A percentile compares a stretch with the other conserved stretches of the same genome.
Evolutionary conservation across 2,329 filamentous ascomycete genomes (phyloP).

Genomic region (Diaporthe capsici): DNA sequence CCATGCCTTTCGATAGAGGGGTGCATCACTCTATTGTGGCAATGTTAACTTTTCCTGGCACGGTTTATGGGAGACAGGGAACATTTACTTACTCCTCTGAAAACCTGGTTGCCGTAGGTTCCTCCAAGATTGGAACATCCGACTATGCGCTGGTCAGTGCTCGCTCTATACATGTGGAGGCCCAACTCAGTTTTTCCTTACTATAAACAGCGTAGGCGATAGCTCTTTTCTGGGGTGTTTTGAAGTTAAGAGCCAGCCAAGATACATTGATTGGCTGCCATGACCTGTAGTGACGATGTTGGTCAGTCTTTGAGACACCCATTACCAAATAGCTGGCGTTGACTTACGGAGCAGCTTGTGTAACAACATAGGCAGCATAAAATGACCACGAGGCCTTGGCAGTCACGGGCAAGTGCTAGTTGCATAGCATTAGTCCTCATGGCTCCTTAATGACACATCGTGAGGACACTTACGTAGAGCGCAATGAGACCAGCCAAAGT

Average conservation of each 20-base stretch:
- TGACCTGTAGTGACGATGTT: background rate
- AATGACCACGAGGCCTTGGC: background rate
- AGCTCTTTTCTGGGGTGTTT: background rate
- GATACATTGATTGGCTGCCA: background rate
- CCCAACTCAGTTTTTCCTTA: background rate
- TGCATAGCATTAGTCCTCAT: too few relatives aligned
- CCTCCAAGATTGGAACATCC: background rate
- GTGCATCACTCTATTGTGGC: background rate
- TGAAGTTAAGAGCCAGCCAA: background rate
- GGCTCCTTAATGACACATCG: too few relatives aligned
- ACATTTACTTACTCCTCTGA: background rate
- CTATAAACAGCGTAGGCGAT: background rate
- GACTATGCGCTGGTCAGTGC: background rate
- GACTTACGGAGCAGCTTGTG: conserved; percentile 33
- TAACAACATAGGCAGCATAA: background rate
- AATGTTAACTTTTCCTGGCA: too few relatives aligned
- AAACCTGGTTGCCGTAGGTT: background rate
- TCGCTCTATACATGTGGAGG: background rate
- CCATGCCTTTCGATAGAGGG: background rate
- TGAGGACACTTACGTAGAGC: background rate
- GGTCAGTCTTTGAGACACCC: background rate
- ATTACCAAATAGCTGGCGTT: conserved; percentile 3
- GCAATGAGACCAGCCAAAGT: background rate
- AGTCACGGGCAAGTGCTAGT: background rate
- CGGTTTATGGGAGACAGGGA: background rate